Conservation (phyloP, 2,329 filamentous ascomycete genomes). For the Microsporum canis region DNA sequence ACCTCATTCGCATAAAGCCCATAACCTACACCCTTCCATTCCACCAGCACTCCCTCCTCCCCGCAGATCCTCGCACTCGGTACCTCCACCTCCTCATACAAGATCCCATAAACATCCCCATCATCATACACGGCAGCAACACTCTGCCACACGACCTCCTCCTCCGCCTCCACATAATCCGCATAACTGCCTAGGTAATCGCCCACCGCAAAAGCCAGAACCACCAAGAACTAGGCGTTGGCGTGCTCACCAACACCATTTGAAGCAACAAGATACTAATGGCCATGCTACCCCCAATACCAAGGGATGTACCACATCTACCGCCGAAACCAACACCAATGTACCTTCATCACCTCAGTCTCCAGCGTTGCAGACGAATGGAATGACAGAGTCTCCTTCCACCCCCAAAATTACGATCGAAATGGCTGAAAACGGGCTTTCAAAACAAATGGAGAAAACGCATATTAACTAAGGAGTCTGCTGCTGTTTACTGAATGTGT, state of each 20-base stretch:
- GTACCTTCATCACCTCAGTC: background rate
- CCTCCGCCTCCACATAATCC: constrained; percentile 7
- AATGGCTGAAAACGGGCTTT: background rate
- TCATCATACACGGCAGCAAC: constrained; percentile 2
- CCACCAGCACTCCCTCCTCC: constrained; percentile 34
- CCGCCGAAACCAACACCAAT: background rate
- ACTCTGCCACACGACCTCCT: constrained; percentile 7
- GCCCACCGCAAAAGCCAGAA: constrained; percentile 24
- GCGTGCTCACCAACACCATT: constrained; percentile 22
- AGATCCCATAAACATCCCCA: constrained; percentile 13
- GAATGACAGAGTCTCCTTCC: background rate
- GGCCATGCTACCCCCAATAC: background rate
- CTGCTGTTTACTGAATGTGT: background rate
- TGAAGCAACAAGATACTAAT: constrained; percentile 2
- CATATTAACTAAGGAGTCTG: background rate
- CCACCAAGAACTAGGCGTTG: constrained; percentile 35
- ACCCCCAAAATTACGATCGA: background rate
- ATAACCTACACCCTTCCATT: constrained; percentile 2
- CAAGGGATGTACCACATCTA: background rate
- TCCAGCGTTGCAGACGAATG: background rate
- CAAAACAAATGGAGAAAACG: background rate
- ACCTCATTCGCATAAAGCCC: background rate
- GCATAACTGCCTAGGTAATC: constrained; percentile 7
- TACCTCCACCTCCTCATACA: constrained; percentile 13
- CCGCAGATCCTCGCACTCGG: constrained; percentile 27